Evolutionary conservation across 306 rosid genomes (phyloP).

Genomic region (Arachis hypogaea): DNA sequence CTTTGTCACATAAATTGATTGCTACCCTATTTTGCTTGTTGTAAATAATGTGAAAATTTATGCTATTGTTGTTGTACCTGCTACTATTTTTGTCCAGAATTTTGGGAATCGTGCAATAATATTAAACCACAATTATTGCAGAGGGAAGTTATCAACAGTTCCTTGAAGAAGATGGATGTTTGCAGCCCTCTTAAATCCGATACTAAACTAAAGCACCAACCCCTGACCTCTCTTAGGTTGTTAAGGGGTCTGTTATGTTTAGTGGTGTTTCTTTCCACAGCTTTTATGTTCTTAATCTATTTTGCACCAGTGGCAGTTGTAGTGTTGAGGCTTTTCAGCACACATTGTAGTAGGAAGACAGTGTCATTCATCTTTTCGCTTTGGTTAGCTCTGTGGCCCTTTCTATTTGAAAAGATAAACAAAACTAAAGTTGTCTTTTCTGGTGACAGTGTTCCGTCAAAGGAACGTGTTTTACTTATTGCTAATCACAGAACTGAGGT

Average conservation of each 20-base stretch:
- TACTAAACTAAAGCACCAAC: constrained; percentile 58
- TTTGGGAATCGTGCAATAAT: constrained; percentile 37
- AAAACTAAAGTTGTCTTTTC: constrained; percentile 78
- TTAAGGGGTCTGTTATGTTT: constrained; percentile 80
- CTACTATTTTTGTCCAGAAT: constrained; percentile 15
- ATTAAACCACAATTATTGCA: constrained; percentile 51
- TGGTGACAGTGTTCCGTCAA: constrained; percentile 72
- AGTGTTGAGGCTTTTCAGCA: constrained; percentile 57
- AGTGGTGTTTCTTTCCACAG: constrained; percentile 82
- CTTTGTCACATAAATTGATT: neutral
- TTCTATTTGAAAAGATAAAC: constrained; percentile 79
- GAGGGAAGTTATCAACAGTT: constrained; percentile 53
- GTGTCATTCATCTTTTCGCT: constrained; percentile 64
- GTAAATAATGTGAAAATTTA: constrained; percentile 19
- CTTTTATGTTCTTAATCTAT: constrained; percentile 72
- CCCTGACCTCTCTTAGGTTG: constrained; percentile 64
- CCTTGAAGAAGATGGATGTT: constrained; percentile 68
- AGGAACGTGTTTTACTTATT: constrained; percentile 82
- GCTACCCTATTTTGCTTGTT: constrained; percentile 27
- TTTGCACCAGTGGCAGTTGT: constrained; percentile 62
- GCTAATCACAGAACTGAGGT: constrained; percentile 97
- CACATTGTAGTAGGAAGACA: constrained; percentile 67
- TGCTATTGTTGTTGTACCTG: constrained; percentile 24
- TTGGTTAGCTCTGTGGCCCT: constrained; percentile 94
- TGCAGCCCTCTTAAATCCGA: constrained; percentile 49